These are phyloP conservation scores for Teunomyces pallodes DNA, from an alignment of 805 yeast species.

Conservation along the genomic window DNA sequence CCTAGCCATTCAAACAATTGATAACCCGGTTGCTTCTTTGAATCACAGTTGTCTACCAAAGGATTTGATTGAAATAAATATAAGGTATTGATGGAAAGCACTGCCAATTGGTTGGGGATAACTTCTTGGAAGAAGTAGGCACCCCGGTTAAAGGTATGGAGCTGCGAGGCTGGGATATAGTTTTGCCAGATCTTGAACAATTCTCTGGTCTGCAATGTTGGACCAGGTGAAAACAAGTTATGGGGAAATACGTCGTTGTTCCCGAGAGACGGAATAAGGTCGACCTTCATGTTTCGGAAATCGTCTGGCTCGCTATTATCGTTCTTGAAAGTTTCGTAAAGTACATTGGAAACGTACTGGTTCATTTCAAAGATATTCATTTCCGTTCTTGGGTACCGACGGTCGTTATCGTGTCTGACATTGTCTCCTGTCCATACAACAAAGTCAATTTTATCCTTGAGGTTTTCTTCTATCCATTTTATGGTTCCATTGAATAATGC, in stretches of 20 bases:
- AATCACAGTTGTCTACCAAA: slow-evolving; percentile 75
- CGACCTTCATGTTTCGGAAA: slow-evolving; percentile 44
- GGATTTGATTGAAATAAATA: slow-evolving; percentile 78
- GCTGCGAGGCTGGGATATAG: slow-evolving; percentile 74
- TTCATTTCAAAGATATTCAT: slow-evolving; percentile 68
- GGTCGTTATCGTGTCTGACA: slow-evolving; percentile 79
- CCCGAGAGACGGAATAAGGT: slow-evolving; percentile 71
- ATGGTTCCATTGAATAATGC: slow-evolving; percentile 59
- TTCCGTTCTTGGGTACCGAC: slow-evolving; percentile 72
- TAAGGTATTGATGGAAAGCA: slow-evolving; percentile 73
- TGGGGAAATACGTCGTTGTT: slow-evolving; percentile 91
- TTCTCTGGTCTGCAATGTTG: slow-evolving; percentile 83
- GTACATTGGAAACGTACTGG: slow-evolving; percentile 48
- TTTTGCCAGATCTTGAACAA: slow-evolving; percentile 69
- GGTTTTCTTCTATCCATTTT: slow-evolving; percentile 60
- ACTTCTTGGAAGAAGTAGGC: slow-evolving; percentile 75
- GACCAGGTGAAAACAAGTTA: slow-evolving; percentile 81
- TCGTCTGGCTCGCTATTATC: slow-evolving; percentile 28
- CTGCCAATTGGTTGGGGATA: slow-evolving; percentile 76
- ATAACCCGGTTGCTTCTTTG: slow-evolving; percentile 74
- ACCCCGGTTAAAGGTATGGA: slow-evolving; percentile 70
- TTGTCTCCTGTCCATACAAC: slow-evolving; percentile 92
- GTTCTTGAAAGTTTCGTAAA: slow-evolving; percentile 54
- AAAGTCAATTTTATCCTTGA: slow-evolving; percentile 77
- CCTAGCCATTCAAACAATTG: slow-evolving; percentile 77